A percentile compares a stretch with the other conserved stretches of the same genome.
These are phyloP conservation scores for Sphaerulina musiva DNA, from an alignment of 2,329 filamentous ascomycete species.

Conservation along the genomic window DNA sequence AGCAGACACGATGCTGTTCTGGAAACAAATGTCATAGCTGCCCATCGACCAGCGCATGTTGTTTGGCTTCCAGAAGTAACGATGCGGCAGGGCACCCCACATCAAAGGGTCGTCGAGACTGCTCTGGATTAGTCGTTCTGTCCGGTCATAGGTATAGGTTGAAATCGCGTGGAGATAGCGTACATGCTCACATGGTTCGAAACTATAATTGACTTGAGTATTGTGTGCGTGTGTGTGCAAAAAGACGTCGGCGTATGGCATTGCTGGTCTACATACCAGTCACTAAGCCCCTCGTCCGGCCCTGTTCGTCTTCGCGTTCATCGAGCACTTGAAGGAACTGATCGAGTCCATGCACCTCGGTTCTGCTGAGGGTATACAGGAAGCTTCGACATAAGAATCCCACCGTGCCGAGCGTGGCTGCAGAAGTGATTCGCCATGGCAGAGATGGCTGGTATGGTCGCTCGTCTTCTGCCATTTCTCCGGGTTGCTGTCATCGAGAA, in stretches of 20 bases:
- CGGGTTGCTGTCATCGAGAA: not conserved
- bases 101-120: constrained; percentile 91
- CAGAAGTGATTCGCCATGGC: constrained; percentile 67
- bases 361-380: constrained; percentile 64
- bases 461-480: constrained; percentile 38
- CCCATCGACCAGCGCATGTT: constrained; percentile 85
- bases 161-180: constrained; percentile 37
- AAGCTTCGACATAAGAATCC: constrained; percentile 67
- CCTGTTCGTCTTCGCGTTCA: constrained; percentile 58
- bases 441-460: constrained; percentile 51
- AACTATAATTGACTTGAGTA: constrained; percentile 46
- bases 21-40: constrained; percentile 93
- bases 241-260: not conserved
- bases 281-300: constrained; percentile 68
- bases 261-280: constrained; percentile 55
- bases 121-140: constrained; percentile 17
- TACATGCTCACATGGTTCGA: constrained; percentile 88
- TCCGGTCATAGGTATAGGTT: not conserved
- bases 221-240: not conserved
- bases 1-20: constrained; percentile 64
- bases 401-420: constrained; percentile 65
- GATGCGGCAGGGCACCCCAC: constrained; percentile 79
- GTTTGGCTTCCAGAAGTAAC: constrained; percentile 62
- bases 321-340: constrained; percentile 71
- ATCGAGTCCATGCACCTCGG: constrained; percentile 71